These are phyloP conservation scores for Dispira parvispora DNA, from an alignment of 192 early-diverging fungal genomes.

Conservation along the genomic window DNA sequence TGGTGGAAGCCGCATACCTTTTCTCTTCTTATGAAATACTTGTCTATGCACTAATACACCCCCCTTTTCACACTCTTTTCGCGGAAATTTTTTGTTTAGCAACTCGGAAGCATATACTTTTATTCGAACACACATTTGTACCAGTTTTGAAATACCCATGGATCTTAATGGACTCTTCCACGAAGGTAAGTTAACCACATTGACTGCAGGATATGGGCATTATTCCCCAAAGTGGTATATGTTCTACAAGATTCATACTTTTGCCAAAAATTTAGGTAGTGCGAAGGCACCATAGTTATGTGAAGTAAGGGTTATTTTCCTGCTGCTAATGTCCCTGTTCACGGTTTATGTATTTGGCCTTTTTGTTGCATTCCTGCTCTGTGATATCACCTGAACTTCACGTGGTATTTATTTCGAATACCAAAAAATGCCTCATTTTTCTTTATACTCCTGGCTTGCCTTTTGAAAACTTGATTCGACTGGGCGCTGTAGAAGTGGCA, in stretches of 20 bases:
- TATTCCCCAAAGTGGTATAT: background rate
- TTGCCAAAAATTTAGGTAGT: background rate
- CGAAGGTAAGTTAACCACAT: background rate
- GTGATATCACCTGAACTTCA: no score
- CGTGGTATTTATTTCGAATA: background rate
- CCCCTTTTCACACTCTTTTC: no score
- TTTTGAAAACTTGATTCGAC: background rate
- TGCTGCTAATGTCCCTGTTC: background rate
- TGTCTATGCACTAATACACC: no score
- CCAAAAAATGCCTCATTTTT: background rate
- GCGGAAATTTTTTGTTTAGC: no score
- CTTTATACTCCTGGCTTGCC: background rate
- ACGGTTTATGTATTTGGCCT: background rate
- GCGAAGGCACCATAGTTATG: background rate
- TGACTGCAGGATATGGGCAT: background rate
- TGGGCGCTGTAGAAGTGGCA: background rate
- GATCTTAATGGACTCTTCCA: background rate
- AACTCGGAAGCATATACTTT: no score
- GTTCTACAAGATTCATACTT: background rate
- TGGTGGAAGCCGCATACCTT: no score
- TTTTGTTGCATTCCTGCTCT: no score
- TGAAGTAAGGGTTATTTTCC: background rate
- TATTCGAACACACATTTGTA: no score
- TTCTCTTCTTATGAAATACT: no score
- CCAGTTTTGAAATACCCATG: background rate